phyloP scores from a whole-genome alignment of 2,329 filamentous ascomycete species.

The Pseudocercospora cruenta region DNA sequence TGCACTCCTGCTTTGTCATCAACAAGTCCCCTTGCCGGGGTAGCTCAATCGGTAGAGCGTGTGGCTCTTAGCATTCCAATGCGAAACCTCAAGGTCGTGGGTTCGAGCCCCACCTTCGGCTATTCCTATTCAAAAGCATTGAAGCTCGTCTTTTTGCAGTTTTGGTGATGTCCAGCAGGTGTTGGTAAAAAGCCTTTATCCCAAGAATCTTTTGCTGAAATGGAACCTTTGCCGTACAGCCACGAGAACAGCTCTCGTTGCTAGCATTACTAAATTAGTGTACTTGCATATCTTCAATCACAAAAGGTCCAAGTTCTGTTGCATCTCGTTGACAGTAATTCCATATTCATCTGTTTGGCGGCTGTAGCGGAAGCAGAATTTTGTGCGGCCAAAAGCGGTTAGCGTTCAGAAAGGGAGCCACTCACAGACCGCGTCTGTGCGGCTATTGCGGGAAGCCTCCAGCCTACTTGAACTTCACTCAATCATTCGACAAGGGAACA shows the following conservation, averaged over 20 bases:
- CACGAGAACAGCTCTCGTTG: too few relatives aligned
- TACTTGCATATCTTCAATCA: too few relatives aligned
- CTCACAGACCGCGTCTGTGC: too few relatives aligned
- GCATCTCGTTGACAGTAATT: too few relatives aligned
- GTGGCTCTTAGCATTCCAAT: slow-evolving; percentile 49
- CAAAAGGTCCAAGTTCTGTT: too few relatives aligned
- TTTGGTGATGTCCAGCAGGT: not conserved
- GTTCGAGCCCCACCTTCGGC: slow-evolving; percentile 32
- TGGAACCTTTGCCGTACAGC: too few relatives aligned
- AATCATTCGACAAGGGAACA: not conserved
- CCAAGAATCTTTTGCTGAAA: too few relatives aligned
- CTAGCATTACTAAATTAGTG: too few relatives aligned
- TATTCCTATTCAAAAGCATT: slow-evolving; percentile 23
- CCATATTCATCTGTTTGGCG: too few relatives aligned
- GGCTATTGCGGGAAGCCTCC: not conserved
- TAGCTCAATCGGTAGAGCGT: slow-evolving; percentile 60
- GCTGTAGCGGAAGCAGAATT: too few relatives aligned
- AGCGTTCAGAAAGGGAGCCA: not conserved
- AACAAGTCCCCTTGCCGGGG: slow-evolving; percentile 41
- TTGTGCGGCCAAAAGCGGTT: too few relatives aligned
- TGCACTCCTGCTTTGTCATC: not conserved
- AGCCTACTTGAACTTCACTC: not conserved
- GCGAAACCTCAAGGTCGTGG: slow-evolving; percentile 25
- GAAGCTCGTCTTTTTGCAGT: not conserved
- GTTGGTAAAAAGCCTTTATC: not conserved